Evolutionary conservation across 495 filamentous ascomycete species (phyloP).

Genomic region (Trichodelitschia bisporula): DNA sequence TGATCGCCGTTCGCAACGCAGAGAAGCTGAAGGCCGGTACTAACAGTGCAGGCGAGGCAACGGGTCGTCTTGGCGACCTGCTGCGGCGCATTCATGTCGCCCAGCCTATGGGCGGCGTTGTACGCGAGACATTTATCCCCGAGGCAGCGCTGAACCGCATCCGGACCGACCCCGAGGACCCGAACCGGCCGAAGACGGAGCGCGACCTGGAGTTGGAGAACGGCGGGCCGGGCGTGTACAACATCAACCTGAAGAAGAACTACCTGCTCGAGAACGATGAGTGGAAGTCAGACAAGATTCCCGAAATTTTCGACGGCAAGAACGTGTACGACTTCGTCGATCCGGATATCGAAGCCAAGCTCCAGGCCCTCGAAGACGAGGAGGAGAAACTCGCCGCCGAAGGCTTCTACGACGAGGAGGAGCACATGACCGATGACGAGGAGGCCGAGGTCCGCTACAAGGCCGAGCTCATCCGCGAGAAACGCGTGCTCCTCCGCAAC

Average conservation of each 20-base stretch:
- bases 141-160: constrained; percentile 53
- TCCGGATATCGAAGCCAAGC: constrained; percentile 80
- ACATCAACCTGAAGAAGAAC: constrained; percentile 65
- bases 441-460: constrained; percentile 72
- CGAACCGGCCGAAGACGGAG: constrained; percentile 49
- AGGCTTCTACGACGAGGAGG: constrained; percentile 39
- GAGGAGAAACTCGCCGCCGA: constrained; percentile 73
- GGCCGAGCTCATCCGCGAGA: constrained; percentile 85
- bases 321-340: constrained; percentile 96
- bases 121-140: constrained; percentile 67
- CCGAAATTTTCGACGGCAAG: constrained; percentile 77
- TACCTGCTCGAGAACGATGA: constrained; percentile 65
- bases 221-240: constrained; percentile 87
- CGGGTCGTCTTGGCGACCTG: constrained; percentile 64
- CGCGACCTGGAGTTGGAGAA: constrained; percentile 81
- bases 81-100: constrained; percentile 89
- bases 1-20: constrained; percentile 75
- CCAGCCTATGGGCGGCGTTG: constrained; percentile 56
- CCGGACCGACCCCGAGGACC: constrained; percentile 79
- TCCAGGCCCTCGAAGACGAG: constrained; percentile 77
- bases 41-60: constrained; percentile 42
- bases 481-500: constrained; percentile 67
- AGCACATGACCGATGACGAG: constrained; percentile 22
- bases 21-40: constrained; percentile 87
- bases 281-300: constrained; percentile 91